These are phyloP conservation scores for Postia placenta DNA, from an alignment of 768 basidiomycete species.

Conservation along the genomic window DNA sequence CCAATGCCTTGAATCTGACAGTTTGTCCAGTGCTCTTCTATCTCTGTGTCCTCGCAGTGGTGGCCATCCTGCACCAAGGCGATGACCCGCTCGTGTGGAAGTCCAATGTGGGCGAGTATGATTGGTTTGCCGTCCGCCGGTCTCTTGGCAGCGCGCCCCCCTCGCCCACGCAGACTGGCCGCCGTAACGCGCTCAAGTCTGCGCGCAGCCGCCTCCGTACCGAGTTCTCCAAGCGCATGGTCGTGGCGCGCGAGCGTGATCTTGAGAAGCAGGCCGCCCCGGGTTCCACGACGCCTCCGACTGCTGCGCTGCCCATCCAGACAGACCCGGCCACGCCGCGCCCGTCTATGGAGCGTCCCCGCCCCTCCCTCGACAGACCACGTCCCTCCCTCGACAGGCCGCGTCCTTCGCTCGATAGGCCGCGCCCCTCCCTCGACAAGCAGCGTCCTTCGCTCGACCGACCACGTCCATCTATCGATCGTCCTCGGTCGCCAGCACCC, in stretches of 20 bases:
- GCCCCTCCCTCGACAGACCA: neutral
- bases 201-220: conserved; percentile 33
- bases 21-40: conserved; percentile 48
- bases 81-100: conserved; percentile 49
- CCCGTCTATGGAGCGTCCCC: neutral
- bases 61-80: conserved; percentile 35
- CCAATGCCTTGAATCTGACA: neutral
- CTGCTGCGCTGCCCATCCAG: neutral
- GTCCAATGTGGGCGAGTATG: conserved; percentile 38
- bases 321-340: neutral
- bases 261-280: conserved; percentile 4
- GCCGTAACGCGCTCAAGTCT: conserved; percentile 33
- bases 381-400: neutral
- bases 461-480: neutral
- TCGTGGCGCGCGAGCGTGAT: neutral
- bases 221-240: conserved; percentile 15
- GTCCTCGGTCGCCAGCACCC: neutral
- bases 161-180: conserved; percentile 29
- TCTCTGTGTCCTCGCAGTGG: conserved; percentile 41
- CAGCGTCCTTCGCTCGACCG: neutral
- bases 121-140: conserved; percentile 25
- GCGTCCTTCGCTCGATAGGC: neutral
- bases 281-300: neutral
- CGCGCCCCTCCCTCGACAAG: neutral
- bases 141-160: conserved; percentile 29